Conservation (phyloP, 805 yeast species). For the Candida anglica region DNA sequence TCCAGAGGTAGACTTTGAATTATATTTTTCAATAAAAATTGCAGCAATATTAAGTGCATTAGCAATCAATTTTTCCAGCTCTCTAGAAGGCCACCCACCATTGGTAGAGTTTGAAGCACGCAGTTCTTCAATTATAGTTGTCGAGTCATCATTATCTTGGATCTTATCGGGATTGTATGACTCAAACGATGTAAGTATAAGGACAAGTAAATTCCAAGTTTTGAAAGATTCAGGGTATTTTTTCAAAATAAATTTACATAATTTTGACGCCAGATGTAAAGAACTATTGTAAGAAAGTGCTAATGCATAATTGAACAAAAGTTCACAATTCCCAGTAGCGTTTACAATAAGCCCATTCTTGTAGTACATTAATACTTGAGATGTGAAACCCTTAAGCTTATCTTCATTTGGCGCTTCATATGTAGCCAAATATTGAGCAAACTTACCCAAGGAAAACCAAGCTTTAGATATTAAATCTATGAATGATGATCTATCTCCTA, state of each 20-base stretch:
- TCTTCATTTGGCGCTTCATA: constrained; percentile 20
- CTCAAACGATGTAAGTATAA: constrained; percentile 61
- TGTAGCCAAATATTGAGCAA: constrained; percentile 22
- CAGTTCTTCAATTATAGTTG: not conserved
- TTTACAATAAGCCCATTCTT: constrained; percentile 34
- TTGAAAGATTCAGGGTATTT: constrained; percentile 52
- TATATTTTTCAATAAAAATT: constrained; percentile 23
- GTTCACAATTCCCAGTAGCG: constrained; percentile 25
- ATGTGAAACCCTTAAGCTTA: constrained; percentile 12
- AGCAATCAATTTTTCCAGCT: constrained; percentile 46
- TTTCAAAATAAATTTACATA: constrained; percentile 47
- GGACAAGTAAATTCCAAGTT: constrained; percentile 64
- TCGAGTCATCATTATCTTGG: constrained; percentile 1
- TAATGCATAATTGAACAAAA: constrained; percentile 44
- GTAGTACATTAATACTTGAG: constrained; percentile 18
- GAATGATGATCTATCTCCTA: constrained; percentile 22
- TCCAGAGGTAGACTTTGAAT: constrained; percentile 15
- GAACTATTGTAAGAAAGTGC: constrained; percentile 42
- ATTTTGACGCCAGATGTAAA: constrained; percentile 38
- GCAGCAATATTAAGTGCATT: constrained; percentile 46
- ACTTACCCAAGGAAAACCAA: constrained; percentile 35
- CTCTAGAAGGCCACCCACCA: not conserved
- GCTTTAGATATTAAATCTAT: constrained; percentile 27
- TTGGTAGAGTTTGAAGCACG: not conserved
- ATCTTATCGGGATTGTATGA: constrained; percentile 22